phyloP scores from a whole-genome alignment of 192 early-diverging fungal genomes.

The Podila minutissima region DNA sequence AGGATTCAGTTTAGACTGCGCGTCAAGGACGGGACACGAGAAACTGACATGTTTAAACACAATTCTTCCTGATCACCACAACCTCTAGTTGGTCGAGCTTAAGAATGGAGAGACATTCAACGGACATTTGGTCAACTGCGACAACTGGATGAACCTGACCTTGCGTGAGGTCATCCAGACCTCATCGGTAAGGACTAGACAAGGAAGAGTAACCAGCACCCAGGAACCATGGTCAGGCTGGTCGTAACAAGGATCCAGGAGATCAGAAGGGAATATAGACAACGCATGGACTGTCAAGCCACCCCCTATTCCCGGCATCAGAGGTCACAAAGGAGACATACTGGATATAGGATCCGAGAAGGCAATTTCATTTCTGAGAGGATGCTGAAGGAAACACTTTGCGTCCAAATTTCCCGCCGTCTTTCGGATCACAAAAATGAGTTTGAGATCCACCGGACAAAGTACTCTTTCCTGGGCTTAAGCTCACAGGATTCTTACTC shows the following conservation, averaged over 20 bases:
- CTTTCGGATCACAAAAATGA: too few relatives aligned
- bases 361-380: neutral
- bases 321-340: neutral
- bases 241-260: too few relatives aligned
- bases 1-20: neutral
- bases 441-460: too few relatives aligned
- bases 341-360: neutral
- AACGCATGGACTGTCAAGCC: too few relatives aligned
- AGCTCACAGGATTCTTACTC: too few relatives aligned
- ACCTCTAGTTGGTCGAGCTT: constrained; percentile 84
- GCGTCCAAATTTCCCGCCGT: neutral
- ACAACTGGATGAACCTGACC: constrained; percentile 98
- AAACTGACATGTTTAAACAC: neutral
- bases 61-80: constrained; percentile 4
- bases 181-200: constrained; percentile 65
- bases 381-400: neutral
- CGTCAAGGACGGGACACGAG: neutral
- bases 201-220: too few relatives aligned
- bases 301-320: too few relatives aligned
- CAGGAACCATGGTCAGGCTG: neutral
- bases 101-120: constrained; percentile 99
- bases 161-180: constrained; percentile 96
- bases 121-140: constrained; percentile 95
- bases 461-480: too few relatives aligned
- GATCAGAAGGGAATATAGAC: too few relatives aligned